Evolutionary conservation across 2,329 filamentous ascomycete species (phyloP).

Genomic region (Cladosporium oxysporum): DNA sequence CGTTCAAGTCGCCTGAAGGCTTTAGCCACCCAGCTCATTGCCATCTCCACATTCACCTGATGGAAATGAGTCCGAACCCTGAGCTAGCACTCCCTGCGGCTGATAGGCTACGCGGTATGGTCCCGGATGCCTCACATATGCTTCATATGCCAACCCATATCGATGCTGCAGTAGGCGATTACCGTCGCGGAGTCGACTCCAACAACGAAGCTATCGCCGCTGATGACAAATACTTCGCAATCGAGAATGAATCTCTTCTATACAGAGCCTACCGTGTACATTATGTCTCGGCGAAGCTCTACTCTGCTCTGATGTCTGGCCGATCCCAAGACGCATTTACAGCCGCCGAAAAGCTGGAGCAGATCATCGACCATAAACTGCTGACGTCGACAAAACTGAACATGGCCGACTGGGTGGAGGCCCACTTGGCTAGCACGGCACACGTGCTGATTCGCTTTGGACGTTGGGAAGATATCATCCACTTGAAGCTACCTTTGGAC

Average conservation of each 20-base stretch:
- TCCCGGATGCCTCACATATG: conserved; percentile 70
- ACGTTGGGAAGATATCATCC: conserved; percentile 65
- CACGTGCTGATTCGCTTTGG: conserved; percentile 76
- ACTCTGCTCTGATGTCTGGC: conserved; percentile 76
- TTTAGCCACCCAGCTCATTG: conserved; percentile 67
- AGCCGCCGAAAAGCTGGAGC: conserved; percentile 60
- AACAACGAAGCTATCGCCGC: conserved; percentile 67
- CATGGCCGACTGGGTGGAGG: conserved; percentile 79
- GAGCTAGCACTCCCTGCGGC: conserved; percentile 64
- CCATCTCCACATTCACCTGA: conserved; percentile 75
- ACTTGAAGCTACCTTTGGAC: conserved; percentile 59
- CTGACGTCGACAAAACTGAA: conserved; percentile 66
- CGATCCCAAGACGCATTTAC: conserved; percentile 63
- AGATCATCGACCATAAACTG: conserved; percentile 62
- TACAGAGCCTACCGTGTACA: conserved; percentile 76
- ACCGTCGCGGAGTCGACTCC: conserved; percentile 63
- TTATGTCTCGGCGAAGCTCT: conserved; percentile 73
- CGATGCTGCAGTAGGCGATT: conserved; percentile 72
- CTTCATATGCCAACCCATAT: conserved; percentile 78
- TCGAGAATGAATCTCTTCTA: conserved; percentile 65
- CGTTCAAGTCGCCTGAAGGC: conserved; percentile 53
- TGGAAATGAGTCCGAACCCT: conserved; percentile 72
- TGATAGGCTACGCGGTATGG: conserved; percentile 62
- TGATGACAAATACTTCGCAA: conserved; percentile 65
- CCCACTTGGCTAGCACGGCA: conserved; percentile 65